Percentiles rank a stretch among this genome's conserved stretches.
These are phyloP conservation scores for Salix koriyanagi DNA, from an alignment of 345 rosid genomes.

Conservation along the genomic window DNA sequence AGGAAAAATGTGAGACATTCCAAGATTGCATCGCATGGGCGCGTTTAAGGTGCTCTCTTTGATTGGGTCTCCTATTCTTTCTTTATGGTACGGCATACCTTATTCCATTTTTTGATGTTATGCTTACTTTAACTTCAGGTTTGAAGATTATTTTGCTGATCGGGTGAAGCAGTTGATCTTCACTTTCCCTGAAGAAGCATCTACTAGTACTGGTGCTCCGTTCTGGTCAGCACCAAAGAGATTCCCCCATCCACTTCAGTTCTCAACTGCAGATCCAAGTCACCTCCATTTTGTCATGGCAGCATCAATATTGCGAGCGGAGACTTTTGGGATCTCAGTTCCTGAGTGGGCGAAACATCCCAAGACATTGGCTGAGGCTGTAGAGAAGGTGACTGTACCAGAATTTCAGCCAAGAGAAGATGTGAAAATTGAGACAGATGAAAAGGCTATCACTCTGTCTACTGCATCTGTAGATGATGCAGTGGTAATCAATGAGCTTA, in stretches of 20 bases:
- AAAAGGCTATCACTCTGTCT: slow-evolving; percentile 76
- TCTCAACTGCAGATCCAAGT: slow-evolving; percentile 62
- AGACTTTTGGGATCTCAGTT: slow-evolving; percentile 75
- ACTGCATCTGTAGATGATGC: slow-evolving; percentile 82
- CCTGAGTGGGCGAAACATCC: slow-evolving; percentile 82
- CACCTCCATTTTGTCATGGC: slow-evolving; percentile 71
- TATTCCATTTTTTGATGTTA: slow-evolving; percentile 13
- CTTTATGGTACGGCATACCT: too few species aligned
- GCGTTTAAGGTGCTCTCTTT: slow-evolving; percentile 59
- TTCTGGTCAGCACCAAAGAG: slow-evolving; percentile 99
- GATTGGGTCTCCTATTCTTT: slow-evolving; percentile 3
- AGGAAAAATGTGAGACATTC: slow-evolving; percentile 75
- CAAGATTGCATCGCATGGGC: slow-evolving; percentile 97
- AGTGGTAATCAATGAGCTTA: slow-evolving; percentile 61
- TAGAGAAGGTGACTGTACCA: slow-evolving; percentile 71
- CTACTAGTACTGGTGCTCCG: slow-evolving; percentile 84
- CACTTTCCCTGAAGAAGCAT: slow-evolving; percentile 95
- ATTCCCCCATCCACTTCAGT: slow-evolving; percentile 78
- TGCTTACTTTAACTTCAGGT: slow-evolving; percentile 43
- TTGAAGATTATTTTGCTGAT: slow-evolving; percentile 81
- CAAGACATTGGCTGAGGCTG: slow-evolving; percentile 57
- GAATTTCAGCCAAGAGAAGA: slow-evolving; percentile 83
- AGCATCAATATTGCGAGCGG: slow-evolving; percentile 81
- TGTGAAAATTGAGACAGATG: slow-evolving; percentile 83
- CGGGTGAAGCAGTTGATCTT: slow-evolving; percentile 81